Base-by-base conservation (phyloP, 441 rosid species). In the Adansonia grandidieri region DNA sequence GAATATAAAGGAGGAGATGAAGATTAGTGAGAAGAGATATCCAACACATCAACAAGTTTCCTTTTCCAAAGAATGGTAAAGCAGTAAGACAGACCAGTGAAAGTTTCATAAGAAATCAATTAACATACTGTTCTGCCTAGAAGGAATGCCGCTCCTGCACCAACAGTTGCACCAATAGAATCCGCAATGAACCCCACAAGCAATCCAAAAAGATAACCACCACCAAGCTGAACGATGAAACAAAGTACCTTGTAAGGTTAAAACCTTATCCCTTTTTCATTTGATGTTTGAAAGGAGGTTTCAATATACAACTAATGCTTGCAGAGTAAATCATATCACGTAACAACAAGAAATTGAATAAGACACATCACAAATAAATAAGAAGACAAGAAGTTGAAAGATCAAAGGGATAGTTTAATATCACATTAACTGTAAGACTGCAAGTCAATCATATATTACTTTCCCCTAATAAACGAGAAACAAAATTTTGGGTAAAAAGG, bases 191-290 rank as follows among this genome's bases (percentile, higher is more conserved):
- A 96, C 57, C 99, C 99, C 84, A 96, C 85, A 5, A 96, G 97
- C 75, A 93, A 83, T 63, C 99, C 99, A 81, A 93, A 96, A 83
- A 94, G 97, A 87, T 96, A 96, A 73, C 99, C 99, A 76, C 99
- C 99, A 77, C 99, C 99, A 78, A 96, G 89, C 99, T 96, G 91
- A 77, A 87, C 80, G 73, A 82, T 71, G 17, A 83, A 79, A 63
- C 50, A 72, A 17, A 56, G 32, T 73, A 6, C 37, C 47, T 73
- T 40, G 47, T n/a, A 53, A 71, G 20, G 7, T 56, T 54, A 72
- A n/a, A 37, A 32, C 45, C 24, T 40, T 17, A 54, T 71, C 65
- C 19, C 37, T 77, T 56, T 40, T 15, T 66, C 50, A 15, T 66
- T 54, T 54, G 11, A 17, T 9, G 9, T 67, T 54, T 56, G 42